Evolutionary conservation across 345 rosid genomes (phyloP).

Genomic region (Punica granatum): DNA sequence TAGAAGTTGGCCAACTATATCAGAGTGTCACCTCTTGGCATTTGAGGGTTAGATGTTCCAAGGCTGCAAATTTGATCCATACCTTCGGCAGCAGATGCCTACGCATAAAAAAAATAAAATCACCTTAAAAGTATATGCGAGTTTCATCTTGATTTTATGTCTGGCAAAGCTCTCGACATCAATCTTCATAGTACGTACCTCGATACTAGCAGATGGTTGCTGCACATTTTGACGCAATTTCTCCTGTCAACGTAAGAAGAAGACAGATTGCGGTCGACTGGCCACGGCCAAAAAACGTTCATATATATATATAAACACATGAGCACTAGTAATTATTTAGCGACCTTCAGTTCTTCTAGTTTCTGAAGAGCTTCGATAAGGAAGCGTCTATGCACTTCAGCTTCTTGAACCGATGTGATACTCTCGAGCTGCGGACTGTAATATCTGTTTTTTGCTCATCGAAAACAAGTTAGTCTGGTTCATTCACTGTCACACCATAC

Average conservation of each 20-base stretch:
- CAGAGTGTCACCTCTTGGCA: background rate
- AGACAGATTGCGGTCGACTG: too few relatives aligned
- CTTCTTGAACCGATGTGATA: conserved; percentile 13
- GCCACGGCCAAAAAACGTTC: too few relatives aligned
- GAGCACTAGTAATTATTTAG: too few relatives aligned
- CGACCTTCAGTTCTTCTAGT: conserved; percentile 21
- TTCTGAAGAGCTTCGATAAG: conserved; percentile 11
- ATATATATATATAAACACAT: too few relatives aligned
- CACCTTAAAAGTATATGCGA: background rate
- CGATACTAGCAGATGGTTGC: background rate
- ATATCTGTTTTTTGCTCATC: conserved; percentile 8
- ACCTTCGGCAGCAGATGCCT: background rate
- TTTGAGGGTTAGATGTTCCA: background rate
- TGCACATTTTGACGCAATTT: background rate
- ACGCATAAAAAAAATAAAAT: too few relatives aligned
- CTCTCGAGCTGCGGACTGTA: conserved; percentile 13
- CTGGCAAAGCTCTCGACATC: background rate
- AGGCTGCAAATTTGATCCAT: background rate
- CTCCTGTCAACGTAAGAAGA: background rate
- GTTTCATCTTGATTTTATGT: background rate
- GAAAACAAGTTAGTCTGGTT: background rate
- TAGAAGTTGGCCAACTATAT: too few relatives aligned
- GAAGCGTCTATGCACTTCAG: conserved; percentile 5
- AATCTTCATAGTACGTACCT: background rate
- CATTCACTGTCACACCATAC: background rate